These are phyloP conservation scores for Yamadazyma jaroonii DNA, from an alignment of 1,139 yeast species.

Conservation along the genomic window DNA sequence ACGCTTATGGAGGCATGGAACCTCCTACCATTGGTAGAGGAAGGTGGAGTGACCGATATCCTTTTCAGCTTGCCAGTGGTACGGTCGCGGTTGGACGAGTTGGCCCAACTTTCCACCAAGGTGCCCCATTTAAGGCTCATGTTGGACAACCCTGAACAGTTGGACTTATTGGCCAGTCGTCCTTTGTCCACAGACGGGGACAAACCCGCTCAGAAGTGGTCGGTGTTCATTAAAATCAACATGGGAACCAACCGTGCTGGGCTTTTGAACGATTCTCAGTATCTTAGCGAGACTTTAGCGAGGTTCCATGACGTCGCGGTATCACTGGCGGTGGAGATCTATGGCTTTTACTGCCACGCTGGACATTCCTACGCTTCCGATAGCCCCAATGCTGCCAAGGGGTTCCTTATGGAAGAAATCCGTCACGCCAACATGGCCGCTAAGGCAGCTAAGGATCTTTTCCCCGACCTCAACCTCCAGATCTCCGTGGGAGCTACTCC, in stretches of 20 bases:
- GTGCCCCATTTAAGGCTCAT: constrained; percentile 51
- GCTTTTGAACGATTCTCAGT: constrained; percentile 29
- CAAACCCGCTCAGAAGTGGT: constrained; percentile 40
- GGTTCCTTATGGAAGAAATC: constrained; percentile 52
- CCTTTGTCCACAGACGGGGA: too few species aligned
- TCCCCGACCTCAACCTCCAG: constrained; percentile 28
- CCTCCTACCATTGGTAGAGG: constrained; percentile 40
- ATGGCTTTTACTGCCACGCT: constrained; percentile 77
- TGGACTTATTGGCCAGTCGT: constrained; percentile 47
- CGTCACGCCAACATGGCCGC: constrained; percentile 57
- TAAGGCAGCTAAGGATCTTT: constrained; percentile 25
- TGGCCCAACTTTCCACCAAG: constrained; percentile 39
- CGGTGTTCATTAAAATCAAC: constrained; percentile 54
- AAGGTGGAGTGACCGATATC: constrained; percentile 54
- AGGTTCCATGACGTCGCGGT: constrained; percentile 22
- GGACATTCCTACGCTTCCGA: constrained; percentile 67
- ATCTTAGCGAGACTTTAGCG: constrained; percentile 27
- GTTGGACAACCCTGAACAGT: constrained; percentile 60
- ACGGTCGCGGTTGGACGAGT: constrained; percentile 49
- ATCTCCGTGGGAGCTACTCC: constrained; percentile 81
- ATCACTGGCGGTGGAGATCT: constrained; percentile 36
- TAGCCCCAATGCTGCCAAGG: constrained; percentile 46
- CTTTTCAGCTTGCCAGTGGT: constrained; percentile 68
- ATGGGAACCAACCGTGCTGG: constrained; percentile 71
- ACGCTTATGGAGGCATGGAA: constrained; percentile 68